These are phyloP conservation scores for Peronospora tabacina DNA, from an alignment of 352 stramenopile genomes.

Conservation along the genomic window DNA sequence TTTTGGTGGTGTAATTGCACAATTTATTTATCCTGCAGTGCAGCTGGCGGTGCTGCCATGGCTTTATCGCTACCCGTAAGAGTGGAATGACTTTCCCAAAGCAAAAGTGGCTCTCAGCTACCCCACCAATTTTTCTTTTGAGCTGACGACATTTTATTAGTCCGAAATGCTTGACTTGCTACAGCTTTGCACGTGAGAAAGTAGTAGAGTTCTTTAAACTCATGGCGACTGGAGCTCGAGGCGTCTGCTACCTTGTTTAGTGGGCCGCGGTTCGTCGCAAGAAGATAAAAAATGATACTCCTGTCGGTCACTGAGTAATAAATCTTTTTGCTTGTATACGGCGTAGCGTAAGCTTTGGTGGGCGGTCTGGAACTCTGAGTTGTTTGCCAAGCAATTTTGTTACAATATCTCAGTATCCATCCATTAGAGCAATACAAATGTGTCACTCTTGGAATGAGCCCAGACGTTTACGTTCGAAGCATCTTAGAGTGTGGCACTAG, in stretches of 20 bases:
- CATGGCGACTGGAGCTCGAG: constrained; percentile 58
- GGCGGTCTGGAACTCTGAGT: constrained; percentile 63
- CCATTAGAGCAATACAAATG: constrained; percentile 69
- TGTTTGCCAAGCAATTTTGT: constrained; percentile 78
- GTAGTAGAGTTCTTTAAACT: constrained; percentile 87
- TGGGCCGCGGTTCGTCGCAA: constrained; percentile 84
- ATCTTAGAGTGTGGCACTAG: constrained; percentile 81
- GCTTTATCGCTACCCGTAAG: constrained; percentile 25
- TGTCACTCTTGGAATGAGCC: constrained; percentile 58
- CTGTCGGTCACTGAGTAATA: constrained; percentile 83
- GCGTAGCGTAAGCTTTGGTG: constrained; percentile 85
- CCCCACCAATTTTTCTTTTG: constrained; percentile 79
- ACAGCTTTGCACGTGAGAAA: constrained; percentile 86
- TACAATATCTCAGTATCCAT: constrained; percentile 83
- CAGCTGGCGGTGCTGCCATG: constrained; percentile 19
- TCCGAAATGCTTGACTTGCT: constrained; percentile 77
- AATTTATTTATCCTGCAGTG: constrained; percentile 65
- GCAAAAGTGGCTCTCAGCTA: constrained; percentile 78
- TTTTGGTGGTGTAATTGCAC: constrained; percentile 79
- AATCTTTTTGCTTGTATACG: constrained; percentile 84
- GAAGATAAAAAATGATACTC: constrained; percentile 86
- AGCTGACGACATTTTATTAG: constrained; percentile 74
- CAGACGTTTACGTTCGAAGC: constrained; percentile 81
- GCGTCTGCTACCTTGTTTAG: constrained; percentile 73
- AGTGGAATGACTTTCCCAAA: constrained; percentile 62